These are phyloP conservation scores for Suillus spraguei DNA, from an alignment of 768 basidiomycete genomes.

Conservation along the genomic window DNA sequence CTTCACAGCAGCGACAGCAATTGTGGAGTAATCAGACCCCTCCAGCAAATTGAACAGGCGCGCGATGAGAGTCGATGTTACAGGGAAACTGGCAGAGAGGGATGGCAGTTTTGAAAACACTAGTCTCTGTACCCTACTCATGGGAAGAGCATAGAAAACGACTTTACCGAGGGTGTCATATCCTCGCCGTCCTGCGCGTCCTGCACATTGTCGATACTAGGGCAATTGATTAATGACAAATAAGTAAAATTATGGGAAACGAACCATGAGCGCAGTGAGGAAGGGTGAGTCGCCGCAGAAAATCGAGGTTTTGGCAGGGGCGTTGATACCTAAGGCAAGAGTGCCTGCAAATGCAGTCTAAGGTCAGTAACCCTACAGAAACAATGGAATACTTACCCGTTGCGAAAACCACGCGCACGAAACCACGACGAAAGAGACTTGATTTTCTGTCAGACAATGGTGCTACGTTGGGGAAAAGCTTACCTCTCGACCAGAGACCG, in stretches of 20 bases:
- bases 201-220: slow-evolving; percentile 74
- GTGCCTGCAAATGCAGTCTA: slow-evolving; percentile 44
- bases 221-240: slow-evolving; percentile 8
- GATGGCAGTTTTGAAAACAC: slow-evolving; percentile 64
- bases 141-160: slow-evolving; percentile 68
- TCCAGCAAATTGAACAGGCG: slow-evolving; percentile 67
- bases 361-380: neutral
- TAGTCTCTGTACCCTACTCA: slow-evolving; percentile 65
- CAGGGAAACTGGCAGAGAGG: slow-evolving; percentile 63
- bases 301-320: slow-evolving; percentile 65
- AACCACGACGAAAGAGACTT: slow-evolving; percentile 64
- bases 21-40: slow-evolving; percentile 54
- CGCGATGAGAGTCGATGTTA: slow-evolving; percentile 66
- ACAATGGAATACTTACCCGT: slow-evolving; percentile 44
- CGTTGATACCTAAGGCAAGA: slow-evolving; percentile 75
- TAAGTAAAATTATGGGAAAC: slow-evolving; percentile 17
- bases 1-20: slow-evolving; percentile 51
- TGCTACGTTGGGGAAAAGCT: neutral
- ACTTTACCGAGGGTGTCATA: slow-evolving; percentile 72
- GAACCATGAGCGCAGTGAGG: slow-evolving; percentile 61
- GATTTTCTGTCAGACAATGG: slow-evolving; percentile 6
- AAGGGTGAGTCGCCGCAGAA: slow-evolving; percentile 66
- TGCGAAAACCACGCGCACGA: slow-evolving; percentile 65
- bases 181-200: slow-evolving; percentile 73
- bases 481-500: slow-evolving; percentile 60